Base-by-base conservation (phyloP, 108 stramenopile genomes). In the Skeletonema marinoi region DNA sequence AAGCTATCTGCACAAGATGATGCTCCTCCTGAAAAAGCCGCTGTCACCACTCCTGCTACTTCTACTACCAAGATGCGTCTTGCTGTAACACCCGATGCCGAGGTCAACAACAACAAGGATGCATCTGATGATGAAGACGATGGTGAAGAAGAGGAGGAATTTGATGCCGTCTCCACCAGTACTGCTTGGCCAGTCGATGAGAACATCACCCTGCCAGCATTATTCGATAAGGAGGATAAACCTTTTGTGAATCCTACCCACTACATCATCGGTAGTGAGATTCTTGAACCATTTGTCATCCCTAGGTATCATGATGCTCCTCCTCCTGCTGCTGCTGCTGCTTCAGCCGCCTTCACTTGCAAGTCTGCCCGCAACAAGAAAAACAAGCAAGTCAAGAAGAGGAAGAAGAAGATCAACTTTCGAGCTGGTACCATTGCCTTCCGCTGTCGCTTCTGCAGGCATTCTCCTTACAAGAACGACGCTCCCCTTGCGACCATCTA, bases 251-350 rank as follows among this genome's bases (percentile, higher is more conserved):
- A 63, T 17, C 36, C 62, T 21, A 2, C 38, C 0, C 62, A 63
- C 62, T 38, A 33, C 62, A 36, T 63, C 62, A 36, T 63, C 25
- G 36, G 62, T 63, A 32, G 7, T 36, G 62, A 63, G n/a, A 33
- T 63, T 17, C 38, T 32, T 32, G 62, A 63, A 17, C 6, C 36
- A 16, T 63, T 63, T 7, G 62, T 63, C n/a, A 29, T 63, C 32
- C n/a, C n/a, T 5, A 36, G 17, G 17, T 17, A 51, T 51, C 17
- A 51, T 51, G 50, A 19, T 6, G 50, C 0, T 46, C 3, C 44
- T 46, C 44, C 62, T 7, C 10, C 21, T 3, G 6, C 25, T 25
- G 25, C 25, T 25, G 25, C 25, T 25, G 25, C 25, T 25, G 25
- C 25, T 25, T 25, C 25, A 25, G 25, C 25, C 25, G 25, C 25